Evolutionary conservation across 1,139 yeast genomes (phyloP), one percentile per base, ranked within the genome.

Genomic region (Pneumocystis wakefieldiae): DNA sequence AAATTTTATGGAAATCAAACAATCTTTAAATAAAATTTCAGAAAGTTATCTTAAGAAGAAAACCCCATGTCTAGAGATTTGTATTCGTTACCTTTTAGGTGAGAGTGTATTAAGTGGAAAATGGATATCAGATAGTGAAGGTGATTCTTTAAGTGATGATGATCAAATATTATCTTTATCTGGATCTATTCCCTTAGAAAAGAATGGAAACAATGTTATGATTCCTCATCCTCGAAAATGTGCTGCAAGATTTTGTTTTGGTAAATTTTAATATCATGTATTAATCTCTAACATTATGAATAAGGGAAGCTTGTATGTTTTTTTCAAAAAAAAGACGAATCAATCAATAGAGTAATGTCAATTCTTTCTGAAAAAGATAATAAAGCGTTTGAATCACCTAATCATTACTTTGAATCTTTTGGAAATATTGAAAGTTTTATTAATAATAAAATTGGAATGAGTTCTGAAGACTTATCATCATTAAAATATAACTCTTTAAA

Each of bases 11-110:
- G 83, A 80, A 57, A 81, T 91, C 72, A 69, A 80, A 29, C 71
- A 72, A 2, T 79, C 77, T 38, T 74, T 91, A 59, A 75, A 76
- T 57, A 81, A 80, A 55, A 85, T 91, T 24, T 77, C 90, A 0
- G 73, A 73, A 1, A 80, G 80, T 64, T 84, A 82, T 69, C 77
- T 91, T 0, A 78, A 80, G 48, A 78, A 78, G 61, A 82, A 83
- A 39, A 76, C 78, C 66, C 89, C 84, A 68, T 88, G 96, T 68
- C 76, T 92, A 37, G 97, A 92, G 70, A 84, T 88, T 0, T 84
- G 95, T 68, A 75, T 92, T 65, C 74, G 96, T 62, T 86, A 78
- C 69, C 76, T 92, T 4, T 77, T 90, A 76, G 98, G 98, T 0
- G 97, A 91, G 67, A 81, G 83, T 64, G 78, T 89, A 2, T 82